Evolutionary conservation across 371 early-diverging fungal species (phyloP).

Genomic region (Gilbertella persicaria): DNA sequence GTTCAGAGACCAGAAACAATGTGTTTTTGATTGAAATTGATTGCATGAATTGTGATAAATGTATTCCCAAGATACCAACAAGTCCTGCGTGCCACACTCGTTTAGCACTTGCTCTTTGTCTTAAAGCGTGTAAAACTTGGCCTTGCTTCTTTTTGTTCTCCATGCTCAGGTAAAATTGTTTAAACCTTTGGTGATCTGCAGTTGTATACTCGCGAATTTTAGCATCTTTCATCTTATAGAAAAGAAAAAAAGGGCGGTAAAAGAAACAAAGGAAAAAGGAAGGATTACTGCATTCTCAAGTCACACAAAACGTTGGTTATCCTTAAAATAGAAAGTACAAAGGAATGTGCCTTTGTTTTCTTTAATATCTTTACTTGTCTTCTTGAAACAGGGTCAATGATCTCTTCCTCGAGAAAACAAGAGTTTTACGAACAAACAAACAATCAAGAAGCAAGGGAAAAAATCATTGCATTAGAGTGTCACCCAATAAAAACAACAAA

Average conservation of each 20-base stretch:
- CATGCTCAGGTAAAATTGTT: conserved; percentile 9
- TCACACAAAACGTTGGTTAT: too few species aligned
- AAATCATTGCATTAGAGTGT: too few species aligned
- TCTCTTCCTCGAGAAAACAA: too few species aligned
- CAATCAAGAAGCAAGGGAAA: too few species aligned
- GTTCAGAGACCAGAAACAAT: conserved; percentile 13
- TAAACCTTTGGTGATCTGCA: conserved; percentile 10
- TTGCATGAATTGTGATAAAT: conserved; percentile 7
- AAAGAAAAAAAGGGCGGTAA: conserved; percentile 1
- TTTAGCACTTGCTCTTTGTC: conserved; percentile 12
- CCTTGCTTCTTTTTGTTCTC: conserved; percentile 10
- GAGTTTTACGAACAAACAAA: too few species aligned
- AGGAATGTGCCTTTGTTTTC: too few species aligned
- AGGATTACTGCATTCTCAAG: background rate
- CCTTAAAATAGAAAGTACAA: too few species aligned
- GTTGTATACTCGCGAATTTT: conserved; percentile 17
- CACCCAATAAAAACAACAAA: too few species aligned
- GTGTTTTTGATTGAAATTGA: background rate
- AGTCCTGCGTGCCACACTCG: conserved; percentile 42
- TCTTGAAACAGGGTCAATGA: too few species aligned
- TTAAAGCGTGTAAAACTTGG: conserved; percentile 9
- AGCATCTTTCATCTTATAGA: conserved; percentile 1
- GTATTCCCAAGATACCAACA: conserved; percentile 32
- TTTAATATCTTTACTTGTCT: too few species aligned
- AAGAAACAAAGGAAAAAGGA: background rate